Conservation (phyloP, 345 rosid species). For the Cardamine chenopodiifolia region DNA sequence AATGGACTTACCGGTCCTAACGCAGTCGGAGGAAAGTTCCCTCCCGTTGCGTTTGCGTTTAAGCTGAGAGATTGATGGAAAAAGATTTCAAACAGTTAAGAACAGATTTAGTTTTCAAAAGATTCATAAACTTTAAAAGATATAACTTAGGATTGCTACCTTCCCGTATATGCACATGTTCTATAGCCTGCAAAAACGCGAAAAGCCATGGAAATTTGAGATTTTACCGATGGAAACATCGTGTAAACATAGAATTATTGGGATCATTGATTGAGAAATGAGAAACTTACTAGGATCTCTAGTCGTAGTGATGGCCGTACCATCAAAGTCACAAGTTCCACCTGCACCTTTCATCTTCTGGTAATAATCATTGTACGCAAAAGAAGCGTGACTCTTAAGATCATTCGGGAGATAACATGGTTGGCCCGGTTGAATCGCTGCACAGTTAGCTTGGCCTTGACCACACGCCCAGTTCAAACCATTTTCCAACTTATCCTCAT, state of each 20-base stretch:
- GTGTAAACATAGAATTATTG: not conserved
- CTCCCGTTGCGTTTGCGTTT: constrained; percentile 49
- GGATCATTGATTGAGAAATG: not conserved
- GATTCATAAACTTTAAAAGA: not conserved
- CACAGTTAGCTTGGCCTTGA: constrained; percentile 81
- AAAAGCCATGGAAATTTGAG: constrained; percentile 10
- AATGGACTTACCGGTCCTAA: constrained; percentile 66
- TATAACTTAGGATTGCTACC: constrained; percentile 51
- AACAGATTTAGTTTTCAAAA: not conserved
- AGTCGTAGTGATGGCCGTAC: constrained; percentile 66
- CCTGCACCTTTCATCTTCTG: constrained; percentile 75
- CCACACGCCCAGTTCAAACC: constrained; percentile 99
- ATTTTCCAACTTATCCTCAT: constrained; percentile 60
- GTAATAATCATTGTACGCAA: constrained; percentile 87
- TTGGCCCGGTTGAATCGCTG: constrained; percentile 67
- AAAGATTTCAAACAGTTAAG: not conserved
- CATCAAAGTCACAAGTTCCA: constrained; percentile 87
- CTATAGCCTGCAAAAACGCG: constrained; percentile 65
- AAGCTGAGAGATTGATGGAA: constrained; percentile 45
- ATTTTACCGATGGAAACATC: not conserved
- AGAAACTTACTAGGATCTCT: constrained; percentile 77
- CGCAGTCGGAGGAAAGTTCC: constrained; percentile 54
- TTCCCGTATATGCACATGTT: constrained; percentile 73
- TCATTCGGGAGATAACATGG: constrained; percentile 68
- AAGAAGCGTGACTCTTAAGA: constrained; percentile 76